Conservation (phyloP, 23 red algal species). For the Agarophyton chilense region DNA sequence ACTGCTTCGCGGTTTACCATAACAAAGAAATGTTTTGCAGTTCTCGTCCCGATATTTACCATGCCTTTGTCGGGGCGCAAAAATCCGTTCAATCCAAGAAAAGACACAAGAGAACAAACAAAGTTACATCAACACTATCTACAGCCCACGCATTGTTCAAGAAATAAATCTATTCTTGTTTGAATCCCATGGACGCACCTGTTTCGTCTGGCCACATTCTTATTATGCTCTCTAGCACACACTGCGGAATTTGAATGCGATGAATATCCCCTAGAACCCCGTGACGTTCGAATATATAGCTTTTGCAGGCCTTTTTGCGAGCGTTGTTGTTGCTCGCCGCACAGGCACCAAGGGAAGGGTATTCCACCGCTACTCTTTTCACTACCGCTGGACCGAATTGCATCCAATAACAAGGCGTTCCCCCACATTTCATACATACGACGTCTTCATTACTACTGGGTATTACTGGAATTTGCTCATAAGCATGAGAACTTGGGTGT, state of each 20-base stretch:
- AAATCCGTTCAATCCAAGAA: neutral
- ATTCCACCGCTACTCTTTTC: no score
- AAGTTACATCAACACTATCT: neutral
- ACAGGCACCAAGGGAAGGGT: no score
- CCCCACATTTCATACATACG: no score
- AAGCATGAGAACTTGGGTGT: no score
- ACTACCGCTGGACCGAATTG: no score
- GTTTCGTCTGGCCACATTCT: neutral
- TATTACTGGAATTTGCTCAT: no score
- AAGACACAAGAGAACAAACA: neutral
- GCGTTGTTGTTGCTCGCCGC: no score
- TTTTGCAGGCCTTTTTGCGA: neutral
- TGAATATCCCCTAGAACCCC: neutral
- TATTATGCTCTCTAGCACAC: neutral
- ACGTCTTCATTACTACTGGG: no score
- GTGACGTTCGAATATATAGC: neutral
- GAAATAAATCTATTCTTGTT: neutral
- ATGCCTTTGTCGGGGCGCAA: neutral
- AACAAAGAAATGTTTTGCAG: neutral
- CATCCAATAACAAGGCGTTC: no score
- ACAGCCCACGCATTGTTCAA: neutral
- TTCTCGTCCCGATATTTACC: neutral
- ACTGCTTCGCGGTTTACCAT: neutral
- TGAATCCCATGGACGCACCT: neutral
- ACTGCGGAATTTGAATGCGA: neutral